phyloP scores from a whole-genome alignment of 2,329 filamentous ascomycete species.

The Colletotrichum magnum region DNA sequence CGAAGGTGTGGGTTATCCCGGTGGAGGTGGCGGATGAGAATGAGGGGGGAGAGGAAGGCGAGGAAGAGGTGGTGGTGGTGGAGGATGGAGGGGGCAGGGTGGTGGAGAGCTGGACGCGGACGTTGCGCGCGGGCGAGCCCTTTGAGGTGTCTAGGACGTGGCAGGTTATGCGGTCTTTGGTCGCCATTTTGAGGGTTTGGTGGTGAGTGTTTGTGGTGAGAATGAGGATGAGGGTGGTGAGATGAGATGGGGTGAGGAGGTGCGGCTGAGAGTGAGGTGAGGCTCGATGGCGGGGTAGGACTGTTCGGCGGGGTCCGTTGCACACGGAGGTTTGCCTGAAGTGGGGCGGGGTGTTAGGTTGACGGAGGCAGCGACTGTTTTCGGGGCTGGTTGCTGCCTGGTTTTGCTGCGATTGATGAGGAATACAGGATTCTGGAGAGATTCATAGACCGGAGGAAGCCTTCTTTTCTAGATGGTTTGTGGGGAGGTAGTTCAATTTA shows the following conservation, averaged over 20 bases:
- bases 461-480: not conserved
- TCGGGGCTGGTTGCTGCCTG: not conserved
- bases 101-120: conserved; percentile 76
- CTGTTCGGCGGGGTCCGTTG: not conserved
- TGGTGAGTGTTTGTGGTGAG: not conserved
- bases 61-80: conserved; percentile 43
- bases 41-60: conserved; percentile 44
- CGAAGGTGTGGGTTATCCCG: conserved; percentile 66
- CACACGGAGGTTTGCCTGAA: not conserved
- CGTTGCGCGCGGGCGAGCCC: conserved; percentile 76
- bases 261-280: conserved; percentile 5
- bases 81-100: conserved; percentile 44
- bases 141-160: conserved; percentile 88
- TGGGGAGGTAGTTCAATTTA: not conserved
- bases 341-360: not conserved
- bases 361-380: not conserved
- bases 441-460: too few relatives aligned
- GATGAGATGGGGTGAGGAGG: not conserved
- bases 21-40: conserved; percentile 48
- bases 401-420: too few relatives aligned
- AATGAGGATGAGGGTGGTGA: not conserved
- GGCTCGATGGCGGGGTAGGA: conserved; percentile 28
- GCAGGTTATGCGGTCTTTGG: conserved; percentile 83
- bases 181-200: not conserved
- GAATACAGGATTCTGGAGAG: too few relatives aligned